Evolutionary conservation across 441 rosid species (phyloP).

Genomic region (Omphalea diandra): DNA sequence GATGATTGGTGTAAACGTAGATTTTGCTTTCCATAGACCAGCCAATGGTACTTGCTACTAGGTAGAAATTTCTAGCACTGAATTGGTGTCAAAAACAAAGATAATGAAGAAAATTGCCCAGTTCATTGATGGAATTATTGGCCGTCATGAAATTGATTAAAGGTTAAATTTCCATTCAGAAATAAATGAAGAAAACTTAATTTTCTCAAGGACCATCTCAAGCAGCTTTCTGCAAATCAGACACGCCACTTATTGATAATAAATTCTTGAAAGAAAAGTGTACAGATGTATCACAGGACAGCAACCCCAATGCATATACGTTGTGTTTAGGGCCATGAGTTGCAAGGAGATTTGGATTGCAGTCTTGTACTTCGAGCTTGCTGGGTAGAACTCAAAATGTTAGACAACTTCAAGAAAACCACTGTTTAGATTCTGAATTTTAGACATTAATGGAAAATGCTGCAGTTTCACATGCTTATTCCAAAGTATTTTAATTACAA

Average conservation of each 20-base stretch:
- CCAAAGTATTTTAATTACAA: background rate
- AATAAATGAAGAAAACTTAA: background rate
- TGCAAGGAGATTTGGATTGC: background rate
- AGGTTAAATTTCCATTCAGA: background rate
- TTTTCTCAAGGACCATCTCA: background rate
- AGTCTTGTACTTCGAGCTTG: background rate
- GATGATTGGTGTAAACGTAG: too few species aligned
- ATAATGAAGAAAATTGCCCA: background rate
- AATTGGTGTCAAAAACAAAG: background rate
- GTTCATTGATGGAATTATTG: background rate
- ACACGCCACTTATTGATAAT: background rate
- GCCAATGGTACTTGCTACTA: background rate
- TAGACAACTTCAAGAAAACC: background rate
- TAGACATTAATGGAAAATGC: background rate
- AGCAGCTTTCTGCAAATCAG: background rate
- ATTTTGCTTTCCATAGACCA: background rate
- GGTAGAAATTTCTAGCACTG: conserved; percentile 1
- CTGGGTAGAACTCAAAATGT: background rate
- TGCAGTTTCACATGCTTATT: background rate
- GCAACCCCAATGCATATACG: background rate
- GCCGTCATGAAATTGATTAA: background rate
- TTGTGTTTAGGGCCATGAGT: background rate
- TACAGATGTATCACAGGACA: background rate
- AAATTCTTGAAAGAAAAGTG: background rate
- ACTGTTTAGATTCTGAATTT: background rate